Percentiles rank a stretch among this genome's conserved stretches.
phyloP scores from a whole-genome alignment of 106 monocot species.

The Narthecium ossifragum region DNA sequence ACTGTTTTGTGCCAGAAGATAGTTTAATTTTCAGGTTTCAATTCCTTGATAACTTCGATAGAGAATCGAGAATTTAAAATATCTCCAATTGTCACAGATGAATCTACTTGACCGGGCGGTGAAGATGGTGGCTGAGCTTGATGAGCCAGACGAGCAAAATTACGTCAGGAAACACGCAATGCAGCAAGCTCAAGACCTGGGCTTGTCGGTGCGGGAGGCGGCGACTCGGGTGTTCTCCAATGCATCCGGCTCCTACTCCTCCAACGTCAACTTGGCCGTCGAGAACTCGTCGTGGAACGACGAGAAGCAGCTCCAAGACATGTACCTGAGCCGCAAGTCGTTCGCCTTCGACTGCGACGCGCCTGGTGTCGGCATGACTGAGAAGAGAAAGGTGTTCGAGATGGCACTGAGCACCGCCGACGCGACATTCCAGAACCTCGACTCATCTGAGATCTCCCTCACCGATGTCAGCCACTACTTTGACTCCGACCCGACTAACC shows the following conservation, averaged over 20 bases:
- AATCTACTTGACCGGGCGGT: conserved; percentile 71
- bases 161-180: conserved; percentile 65
- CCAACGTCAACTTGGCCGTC: conserved; percentile 78
- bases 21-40: not conserved
- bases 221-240: conserved; percentile 83
- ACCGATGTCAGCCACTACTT: conserved; percentile 91
- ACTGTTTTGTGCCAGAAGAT: not conserved
- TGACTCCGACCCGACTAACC: conserved; percentile 77
- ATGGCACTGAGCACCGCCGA: conserved; percentile 75
- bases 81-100: conserved; percentile 33
- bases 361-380: conserved; percentile 66
- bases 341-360: conserved; percentile 82
- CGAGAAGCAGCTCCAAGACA: conserved; percentile 84
- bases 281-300: conserved; percentile 88
- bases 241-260: conserved; percentile 79
- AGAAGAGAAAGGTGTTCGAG: conserved; percentile 70
- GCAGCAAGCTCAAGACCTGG: conserved; percentile 60
- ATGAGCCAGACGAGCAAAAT: conserved; percentile 68
- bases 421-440: conserved; percentile 84
- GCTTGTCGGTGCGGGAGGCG: conserved; percentile 52
- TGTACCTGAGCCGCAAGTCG: conserved; percentile 79
- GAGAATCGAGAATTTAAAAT: too few relatives aligned
- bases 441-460: conserved; percentile 75
- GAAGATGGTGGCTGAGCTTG: conserved; percentile 80
- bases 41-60: not conserved